Percentiles rank a stretch among this genome's conserved stretches.
Conservation (phyloP, 192 early-diverging fungal genomes). For the Dispira simplex region DNA sequence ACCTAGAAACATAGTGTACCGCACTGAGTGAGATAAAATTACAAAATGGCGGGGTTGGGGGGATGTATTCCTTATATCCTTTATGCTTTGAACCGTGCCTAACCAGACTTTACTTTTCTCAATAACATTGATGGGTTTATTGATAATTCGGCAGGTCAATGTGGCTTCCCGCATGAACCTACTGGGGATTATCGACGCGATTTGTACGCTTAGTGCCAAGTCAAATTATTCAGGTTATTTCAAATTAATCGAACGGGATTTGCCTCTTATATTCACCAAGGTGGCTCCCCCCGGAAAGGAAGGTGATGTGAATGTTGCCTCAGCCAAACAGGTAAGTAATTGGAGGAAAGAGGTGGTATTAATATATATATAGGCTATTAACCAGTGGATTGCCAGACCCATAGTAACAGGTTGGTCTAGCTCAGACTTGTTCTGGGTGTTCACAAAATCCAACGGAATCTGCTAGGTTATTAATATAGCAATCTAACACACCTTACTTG, state of each 20-base stretch:
- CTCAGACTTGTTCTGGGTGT: background rate
- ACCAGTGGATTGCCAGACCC: background rate
- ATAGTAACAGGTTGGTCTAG: background rate
- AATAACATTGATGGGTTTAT: too few relatives aligned
- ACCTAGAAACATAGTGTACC: too few relatives aligned
- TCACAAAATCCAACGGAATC: background rate
- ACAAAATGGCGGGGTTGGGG: too few relatives aligned
- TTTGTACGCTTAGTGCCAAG: constrained; percentile 15
- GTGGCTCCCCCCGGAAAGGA: constrained; percentile 23
- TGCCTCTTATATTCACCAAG: constrained; percentile 15
- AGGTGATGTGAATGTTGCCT: constrained; percentile 25
- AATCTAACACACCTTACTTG: background rate
- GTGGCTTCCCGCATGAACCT: constrained; percentile 29
- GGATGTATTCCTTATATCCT: too few relatives aligned
- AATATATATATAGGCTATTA: background rate
- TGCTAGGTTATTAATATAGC: background rate
- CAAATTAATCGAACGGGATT: constrained; percentile 20
- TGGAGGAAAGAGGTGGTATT: too few relatives aligned
- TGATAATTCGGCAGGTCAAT: background rate
- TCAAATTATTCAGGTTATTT: constrained; percentile 14
- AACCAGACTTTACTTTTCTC: too few relatives aligned
- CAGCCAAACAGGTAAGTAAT: constrained; percentile 18
- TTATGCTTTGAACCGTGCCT: too few relatives aligned
- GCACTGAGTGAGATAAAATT: too few relatives aligned
- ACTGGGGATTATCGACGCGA: constrained; percentile 27